Conservation (phyloP, 306 rosid genomes). For the Cicer arietinum region DNA sequence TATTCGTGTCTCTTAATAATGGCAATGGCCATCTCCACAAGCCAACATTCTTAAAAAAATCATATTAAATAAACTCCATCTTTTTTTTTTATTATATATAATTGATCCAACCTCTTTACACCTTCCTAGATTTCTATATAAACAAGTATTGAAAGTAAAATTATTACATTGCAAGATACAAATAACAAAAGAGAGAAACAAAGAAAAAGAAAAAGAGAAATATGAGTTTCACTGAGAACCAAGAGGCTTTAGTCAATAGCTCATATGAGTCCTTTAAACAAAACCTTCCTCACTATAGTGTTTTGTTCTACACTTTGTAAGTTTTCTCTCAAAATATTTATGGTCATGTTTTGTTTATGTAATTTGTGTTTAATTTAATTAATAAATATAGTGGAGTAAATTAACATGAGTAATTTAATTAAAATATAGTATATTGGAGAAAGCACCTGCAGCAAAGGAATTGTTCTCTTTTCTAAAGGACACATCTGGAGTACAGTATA, state of each 20-base stretch:
- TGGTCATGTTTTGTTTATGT: neutral
- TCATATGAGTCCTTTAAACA: slow-evolving; percentile 35
- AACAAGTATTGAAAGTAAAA: neutral
- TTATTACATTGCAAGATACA: neutral
- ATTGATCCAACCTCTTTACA: neutral
- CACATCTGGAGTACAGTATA: slow-evolving; percentile 17
- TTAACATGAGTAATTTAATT: neutral
- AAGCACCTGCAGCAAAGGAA: slow-evolving; percentile 37
- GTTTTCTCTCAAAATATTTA: neutral
- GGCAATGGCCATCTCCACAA: neutral
- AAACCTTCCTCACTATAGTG: slow-evolving; percentile 29
- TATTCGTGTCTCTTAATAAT: neutral
- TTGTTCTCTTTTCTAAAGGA: slow-evolving; percentile 43
- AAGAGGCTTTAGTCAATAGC: slow-evolving; percentile 38
- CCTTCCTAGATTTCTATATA: neutral
- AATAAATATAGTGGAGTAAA: neutral
- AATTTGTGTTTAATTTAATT: neutral
- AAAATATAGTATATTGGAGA: slow-evolving; percentile 45
- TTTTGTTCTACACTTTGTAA: slow-evolving; percentile 39
- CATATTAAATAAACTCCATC: neutral
- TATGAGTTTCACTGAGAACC: slow-evolving; percentile 39
- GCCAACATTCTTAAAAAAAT: neutral
- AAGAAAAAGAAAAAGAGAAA: neutral
- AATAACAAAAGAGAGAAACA: neutral
- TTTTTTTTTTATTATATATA: neutral